Evolutionary conservation across 2,329 filamentous ascomycete genomes (phyloP), one percentile per base, ranked within the genome.

Genomic region (Chaetomium strumarium): DNA sequence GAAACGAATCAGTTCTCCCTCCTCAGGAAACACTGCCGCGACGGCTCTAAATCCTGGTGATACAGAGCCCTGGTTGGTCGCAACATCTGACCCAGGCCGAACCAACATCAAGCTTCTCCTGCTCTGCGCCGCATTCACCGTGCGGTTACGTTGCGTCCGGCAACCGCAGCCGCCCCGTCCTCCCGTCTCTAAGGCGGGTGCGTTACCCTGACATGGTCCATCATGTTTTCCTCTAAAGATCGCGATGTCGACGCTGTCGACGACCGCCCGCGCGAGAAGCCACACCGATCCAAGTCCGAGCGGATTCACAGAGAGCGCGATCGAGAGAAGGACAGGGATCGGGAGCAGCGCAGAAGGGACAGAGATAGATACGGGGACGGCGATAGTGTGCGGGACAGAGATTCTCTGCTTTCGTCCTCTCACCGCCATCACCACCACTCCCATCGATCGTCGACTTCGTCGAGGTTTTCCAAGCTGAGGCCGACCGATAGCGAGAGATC

Each of bases 391-490:
- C 41, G 53, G 34, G 61, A 62, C 49, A 57, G 51, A 50, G 60
- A 62, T 49, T 58, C 58, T 11, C 47, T 56, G 40, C 43, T 56
- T 40, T 58, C 58, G 30, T 56, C 52, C 14, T 51, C 54, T 19
- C 49, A 51, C 47, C 58, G 53, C 53, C 43, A 47, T 16, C 70
- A 71, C 58, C 68, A 70, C 38, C n/a, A 30, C 42, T 52, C 49
- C 54, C 71, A 74, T 49, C 70, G 68, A 55, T 70, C 72, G 34
- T 69, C 70, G 45, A 70, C 68, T 55, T 70, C 72, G 34, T 69
- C 70, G 45, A 70, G 68, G n/a, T 62, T 62, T 41, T 73, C 70
- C 58, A 75, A 71, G 57, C 59, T 68, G 30, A 67, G 67, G 54
- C 66, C 68, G 24, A 65, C 67, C 34, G 68, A 67, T 56, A 74